Evolutionary conservation across 164 flowering plant species (phyloP), one percentile per base, ranked within the genome.

Genomic region (Chloranthus sessilifolius): DNA sequence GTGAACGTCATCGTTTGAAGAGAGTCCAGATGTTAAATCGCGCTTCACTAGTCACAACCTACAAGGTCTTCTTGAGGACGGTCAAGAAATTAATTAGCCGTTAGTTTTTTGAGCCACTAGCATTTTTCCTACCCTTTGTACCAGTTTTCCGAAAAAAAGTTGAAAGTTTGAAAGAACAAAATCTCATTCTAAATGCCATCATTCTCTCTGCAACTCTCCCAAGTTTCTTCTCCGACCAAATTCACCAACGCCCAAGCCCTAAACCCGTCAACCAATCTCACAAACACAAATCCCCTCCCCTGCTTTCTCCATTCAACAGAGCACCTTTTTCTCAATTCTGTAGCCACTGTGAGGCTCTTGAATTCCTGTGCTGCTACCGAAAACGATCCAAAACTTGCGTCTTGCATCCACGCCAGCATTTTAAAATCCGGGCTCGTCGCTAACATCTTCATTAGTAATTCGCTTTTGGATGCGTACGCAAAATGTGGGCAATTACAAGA

Each of bases 401-500:
- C 34, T 16, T n/a, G 31, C 31, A 14, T 45, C 19, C 48, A 45
- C 19, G 48, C 48, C 1, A 21, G 15, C 19, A 26, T 27, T 20
- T 45, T 45, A 33, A 45, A 45, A 26, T 45, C 33, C 10, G 48
- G 48, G 7, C 10, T 15, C 19, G 3, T 25, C 8, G 16, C 33
- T 9, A 22, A 49, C 15, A 38, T 43, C 1, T 42, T 65, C 21
- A 52, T 59, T 4, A 17, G 33, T 39, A 65, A 65, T 38, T 48
- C 69, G 6, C 48, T 65, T 8, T 1, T 59, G 42, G 52, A 59
- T 30, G 8, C 43, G 20, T 59, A 59, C 19, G 14, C 48, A 6
- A 65, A 65, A 49, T 54, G 64, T 20, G 57, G 56, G 17, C 19
- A 1, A 0, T 12, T 54, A 8, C 52, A 34, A 3, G 43, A 47